Base-by-base conservation (phyloP, 306 rosid species). In the Betula pendula region DNA sequence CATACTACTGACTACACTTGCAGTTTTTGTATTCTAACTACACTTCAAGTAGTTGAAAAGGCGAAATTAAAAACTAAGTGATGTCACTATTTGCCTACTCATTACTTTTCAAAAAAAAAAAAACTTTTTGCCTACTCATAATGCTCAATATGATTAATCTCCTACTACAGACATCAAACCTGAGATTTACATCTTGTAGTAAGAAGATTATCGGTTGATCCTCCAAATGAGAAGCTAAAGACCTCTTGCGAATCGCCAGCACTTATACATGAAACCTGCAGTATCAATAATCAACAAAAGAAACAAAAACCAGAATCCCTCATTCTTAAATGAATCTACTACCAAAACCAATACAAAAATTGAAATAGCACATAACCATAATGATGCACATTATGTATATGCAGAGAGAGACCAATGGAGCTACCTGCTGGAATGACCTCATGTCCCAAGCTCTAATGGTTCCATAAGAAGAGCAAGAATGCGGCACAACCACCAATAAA, bases 391-490 rank as follows among this genome's bases (percentile, higher is more conserved):
- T 2, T 27, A 60, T 7, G 42, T 60, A 19, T 15, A 15, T 14
- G 42, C 20, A 60, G 45, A 35, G 43, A 68, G 15, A 75, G 50
- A 76, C 48, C n/a, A 56, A 73, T n/a, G 22, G 76, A 51, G 71
- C 5, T 65, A 90, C 99, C 97, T 89, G 85, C 63, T 89, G 93
- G 76, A 77, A 84, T 35, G 86, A 83, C 71, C 99, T 87, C 25
- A 94, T 80, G 73, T 95, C 99, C 99, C 99, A 95, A 49, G 84
- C 84, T 83, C 96, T 86, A 78, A 95, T 75, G 80, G 96, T 92
- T 70, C 96, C 96, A 68, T 95, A 97, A 2, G 99, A 89, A 72
- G 99, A 95, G 77, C 97, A 95, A 16, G 99, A 92, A 63, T 84
- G 87, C 65, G 92, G 70, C n/a, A 95, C 66, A 82, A n/a, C n/a